Percentiles rank a stretch among this genome's conserved stretches.
Evolutionary conservation across 2,329 filamentous ascomycete genomes (phyloP).

Genomic region (Monilinia vaccinii-corymbosi): DNA sequence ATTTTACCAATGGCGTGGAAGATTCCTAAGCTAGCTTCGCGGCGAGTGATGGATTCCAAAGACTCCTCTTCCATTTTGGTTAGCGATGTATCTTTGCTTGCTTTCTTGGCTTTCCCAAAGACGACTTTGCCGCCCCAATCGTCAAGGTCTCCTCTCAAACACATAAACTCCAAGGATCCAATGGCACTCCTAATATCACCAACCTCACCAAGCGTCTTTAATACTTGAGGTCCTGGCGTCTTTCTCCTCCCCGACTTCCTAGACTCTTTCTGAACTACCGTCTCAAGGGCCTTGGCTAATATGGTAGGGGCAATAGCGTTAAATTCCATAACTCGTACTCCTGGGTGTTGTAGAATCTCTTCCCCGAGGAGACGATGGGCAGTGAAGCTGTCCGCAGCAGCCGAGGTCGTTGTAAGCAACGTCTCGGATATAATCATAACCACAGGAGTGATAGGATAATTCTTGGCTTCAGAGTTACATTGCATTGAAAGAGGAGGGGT

Average conservation of each 20-base stretch:
- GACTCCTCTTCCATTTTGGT: slow-evolving; percentile 74
- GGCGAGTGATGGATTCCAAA: slow-evolving; percentile 70
- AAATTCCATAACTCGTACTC: slow-evolving; percentile 77
- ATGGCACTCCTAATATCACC: slow-evolving; percentile 92
- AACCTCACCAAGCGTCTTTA: slow-evolving; percentile 73
- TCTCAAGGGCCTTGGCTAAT: slow-evolving; percentile 73
- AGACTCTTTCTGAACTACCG: slow-evolving; percentile 78
- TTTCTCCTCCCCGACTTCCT: slow-evolving; percentile 64
- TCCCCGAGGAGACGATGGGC: slow-evolving; percentile 82
- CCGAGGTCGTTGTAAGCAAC: slow-evolving; percentile 72
- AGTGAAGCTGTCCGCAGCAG: slow-evolving; percentile 84
- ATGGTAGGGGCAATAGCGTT: slow-evolving; percentile 84
- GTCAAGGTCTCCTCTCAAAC: slow-evolving; percentile 67
- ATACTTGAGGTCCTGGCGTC: slow-evolving; percentile 68
- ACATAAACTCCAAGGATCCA: slow-evolving; percentile 86
- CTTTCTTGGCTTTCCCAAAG: slow-evolving; percentile 42
- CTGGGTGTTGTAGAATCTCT: slow-evolving; percentile 73
- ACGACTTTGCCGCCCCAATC: slow-evolving; percentile 68
- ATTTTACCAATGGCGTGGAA: slow-evolving; percentile 96
- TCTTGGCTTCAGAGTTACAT: slow-evolving; percentile 28
- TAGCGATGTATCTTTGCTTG: slow-evolving; percentile 33
- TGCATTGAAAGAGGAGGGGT: slow-evolving; percentile 45
- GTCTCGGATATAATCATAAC: slow-evolving; percentile 91
- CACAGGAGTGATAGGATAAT: slow-evolving; percentile 55
- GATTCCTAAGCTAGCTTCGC: slow-evolving; percentile 83